A percentile compares a stretch with the other conserved stretches of the same genome.
These are phyloP conservation scores for Naematelia encephala DNA, from an alignment of 768 basidiomycete genomes.

Conservation along the genomic window DNA sequence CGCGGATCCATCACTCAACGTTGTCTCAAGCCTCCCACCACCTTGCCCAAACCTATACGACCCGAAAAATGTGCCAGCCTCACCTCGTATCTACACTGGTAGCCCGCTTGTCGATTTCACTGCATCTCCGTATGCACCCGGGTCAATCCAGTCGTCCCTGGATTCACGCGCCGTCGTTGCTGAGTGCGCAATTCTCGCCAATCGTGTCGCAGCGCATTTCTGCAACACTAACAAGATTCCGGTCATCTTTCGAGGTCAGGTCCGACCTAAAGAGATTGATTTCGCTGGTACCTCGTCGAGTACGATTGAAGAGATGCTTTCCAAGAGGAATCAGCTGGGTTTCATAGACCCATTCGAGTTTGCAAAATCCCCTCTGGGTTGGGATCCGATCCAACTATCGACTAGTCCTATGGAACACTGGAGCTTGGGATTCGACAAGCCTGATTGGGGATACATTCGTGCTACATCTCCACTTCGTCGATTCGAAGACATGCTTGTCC, in stretches of 20 bases:
- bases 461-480: constrained; percentile 85
- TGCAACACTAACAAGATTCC: constrained; percentile 62
- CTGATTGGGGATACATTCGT: constrained; percentile 72
- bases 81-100: not conserved
- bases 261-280: constrained; percentile 34
- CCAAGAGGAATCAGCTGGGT: constrained; percentile 53
- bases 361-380: not conserved
- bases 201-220: constrained; percentile 70
- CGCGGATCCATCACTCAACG: not conserved
- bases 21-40: not conserved
- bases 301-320: constrained; percentile 56
- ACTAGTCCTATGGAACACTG: constrained; percentile 61
- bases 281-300: constrained; percentile 32
- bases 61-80: not conserved
- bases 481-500: constrained; percentile 71
- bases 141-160: not conserved
- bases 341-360: constrained; percentile 47
- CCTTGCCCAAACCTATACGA: not conserved
- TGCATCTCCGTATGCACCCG: not conserved
- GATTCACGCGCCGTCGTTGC: constrained; percentile 56
- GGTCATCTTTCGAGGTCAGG: constrained; percentile 59
- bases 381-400: not conserved
- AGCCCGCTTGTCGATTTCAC: constrained; percentile 22
- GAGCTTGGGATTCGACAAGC: constrained; percentile 61
- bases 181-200: constrained; percentile 79